phyloP scores from a whole-genome alignment of 805 yeast species.

The Nakazawaea populi region DNA sequence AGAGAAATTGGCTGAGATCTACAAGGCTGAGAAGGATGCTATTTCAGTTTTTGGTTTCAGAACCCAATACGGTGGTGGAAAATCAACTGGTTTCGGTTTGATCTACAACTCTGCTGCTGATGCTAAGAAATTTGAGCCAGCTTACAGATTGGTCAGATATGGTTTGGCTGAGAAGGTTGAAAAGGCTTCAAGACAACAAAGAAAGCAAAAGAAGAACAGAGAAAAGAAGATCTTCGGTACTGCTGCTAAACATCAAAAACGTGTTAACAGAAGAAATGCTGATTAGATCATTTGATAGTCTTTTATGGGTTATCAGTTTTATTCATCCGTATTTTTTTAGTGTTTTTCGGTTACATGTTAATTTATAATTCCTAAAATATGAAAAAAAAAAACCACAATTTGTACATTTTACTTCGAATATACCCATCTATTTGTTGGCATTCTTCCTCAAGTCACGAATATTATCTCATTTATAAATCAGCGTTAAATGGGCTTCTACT shows the following conservation, averaged over 20 bases:
- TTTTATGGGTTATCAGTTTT: not conserved
- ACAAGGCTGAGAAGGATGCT: constrained; percentile 64
- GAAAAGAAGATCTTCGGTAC: constrained; percentile 99
- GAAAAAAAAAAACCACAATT: not conserved
- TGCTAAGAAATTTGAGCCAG: constrained; percentile 98
- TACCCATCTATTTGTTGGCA: too few relatives aligned
- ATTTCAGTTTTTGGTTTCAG: constrained; percentile 98
- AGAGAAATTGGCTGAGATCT: constrained; percentile 55
- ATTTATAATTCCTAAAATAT: constrained; percentile 6
- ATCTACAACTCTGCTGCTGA: constrained; percentile 97
- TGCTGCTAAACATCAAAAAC: constrained; percentile 90
- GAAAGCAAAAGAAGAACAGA: constrained; percentile 99
- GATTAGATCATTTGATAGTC: constrained; percentile 40
- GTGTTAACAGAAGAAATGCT: constrained; percentile 84
- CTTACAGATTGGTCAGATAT: constrained; percentile 98
- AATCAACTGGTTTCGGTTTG: constrained; percentile 98
- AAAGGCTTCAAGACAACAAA: constrained; percentile 98
- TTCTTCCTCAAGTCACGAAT: too few relatives aligned
- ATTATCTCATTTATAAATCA: too few relatives aligned
- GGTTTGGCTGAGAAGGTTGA: constrained; percentile 95
- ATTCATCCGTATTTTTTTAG: not conserved
- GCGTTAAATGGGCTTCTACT: too few relatives aligned
- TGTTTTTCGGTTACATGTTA: constrained; percentile 5
- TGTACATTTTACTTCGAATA: not conserved
- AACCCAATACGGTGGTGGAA: constrained; percentile 99